Base-by-base conservation (phyloP, 768 basidiomycete genomes). In the Agaricus subrufescens region DNA sequence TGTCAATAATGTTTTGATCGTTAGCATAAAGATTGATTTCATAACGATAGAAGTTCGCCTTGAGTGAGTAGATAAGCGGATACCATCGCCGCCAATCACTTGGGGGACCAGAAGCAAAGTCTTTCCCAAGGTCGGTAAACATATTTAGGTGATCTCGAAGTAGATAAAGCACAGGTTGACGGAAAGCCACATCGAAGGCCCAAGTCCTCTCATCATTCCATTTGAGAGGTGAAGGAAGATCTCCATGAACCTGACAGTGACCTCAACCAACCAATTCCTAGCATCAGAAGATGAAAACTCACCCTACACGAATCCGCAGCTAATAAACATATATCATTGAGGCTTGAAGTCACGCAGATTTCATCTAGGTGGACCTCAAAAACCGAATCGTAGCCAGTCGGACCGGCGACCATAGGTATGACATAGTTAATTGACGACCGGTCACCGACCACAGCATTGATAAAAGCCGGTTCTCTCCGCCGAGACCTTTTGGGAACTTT, bases 1-100 rank as follows among this genome's bases (percentile, higher is more conserved):
- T 90, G 73, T 97, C 93, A 49, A 98, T 90, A 65, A 98, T 92
- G 65, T 98, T 98, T 65, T 94, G 93, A 69, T 98, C 96, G 65
- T 98, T 98, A 50, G 91, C 84, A 65, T 91, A 95, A 26, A 91
- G 67, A 62, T 89, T 87, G 49, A 96, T 66, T 57, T 83, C 79
- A 69, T 85, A 95, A 63, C 92, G 84, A 65, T 85, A 77, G 57
- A 98, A 69, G 54, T 84, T 78, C 47, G 97, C 60, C 48, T 87
- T 76, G 60, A 95, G 70, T 14, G 69, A 68, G 69, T 98, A 98
- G 6, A 84, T 65, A 68, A 82, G 92, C 0, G 96, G 95, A 23
- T 94, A 77, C 68, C 94, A 98, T 46, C 85, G 86, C 59, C 86
- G 75, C 66, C 86, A 90, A 65, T 93, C 87, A 34, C 80, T 83